A percentile compares a stretch with the other conserved stretches of the same genome.
phyloP scores from a whole-genome alignment of 371 early-diverging fungal species.

The Mucor mucedo region DNA sequence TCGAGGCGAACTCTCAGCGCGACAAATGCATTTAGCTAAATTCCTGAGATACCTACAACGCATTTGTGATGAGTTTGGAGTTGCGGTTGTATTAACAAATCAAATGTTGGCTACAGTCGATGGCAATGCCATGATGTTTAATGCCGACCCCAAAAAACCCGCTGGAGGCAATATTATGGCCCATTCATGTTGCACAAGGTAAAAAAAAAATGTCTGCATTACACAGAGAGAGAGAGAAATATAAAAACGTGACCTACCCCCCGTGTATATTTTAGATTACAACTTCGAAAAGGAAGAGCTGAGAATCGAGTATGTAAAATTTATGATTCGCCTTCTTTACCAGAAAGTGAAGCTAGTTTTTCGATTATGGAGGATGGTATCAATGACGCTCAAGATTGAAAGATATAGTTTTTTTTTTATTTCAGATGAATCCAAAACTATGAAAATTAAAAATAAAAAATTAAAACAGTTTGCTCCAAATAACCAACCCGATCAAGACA shows the following conservation, averaged over 20 bases:
- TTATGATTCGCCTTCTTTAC: constrained; percentile 90
- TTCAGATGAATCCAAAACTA: constrained; percentile 10
- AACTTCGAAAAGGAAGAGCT: constrained; percentile 84
- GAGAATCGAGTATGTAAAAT: constrained; percentile 87
- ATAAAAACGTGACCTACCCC: background rate
- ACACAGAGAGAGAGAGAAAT: background rate
- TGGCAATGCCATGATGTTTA: constrained; percentile 89
- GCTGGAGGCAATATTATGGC: constrained; percentile 99
- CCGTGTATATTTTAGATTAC: constrained; percentile 72
- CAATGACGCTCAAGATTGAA: constrained; percentile 60
- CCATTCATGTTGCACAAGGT: constrained; percentile 76
- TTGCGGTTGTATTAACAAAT: constrained; percentile 89
- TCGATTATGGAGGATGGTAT: constrained; percentile 74
- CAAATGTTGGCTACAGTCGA: constrained; percentile 99
- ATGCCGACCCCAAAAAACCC: constrained; percentile 96
- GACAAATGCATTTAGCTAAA: constrained; percentile 97
- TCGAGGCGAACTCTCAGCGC: constrained; percentile 96
- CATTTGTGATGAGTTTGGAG: constrained; percentile 90
- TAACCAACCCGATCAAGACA: constrained; percentile 81
- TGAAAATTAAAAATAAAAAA: background rate
- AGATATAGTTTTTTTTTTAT: background rate
- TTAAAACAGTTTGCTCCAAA: constrained; percentile 73
- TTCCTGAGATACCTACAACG: constrained; percentile 92
- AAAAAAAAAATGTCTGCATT: background rate
- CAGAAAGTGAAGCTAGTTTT: constrained; percentile 79